Evolutionary conservation across 306 rosid genomes (phyloP), one percentile per base, ranked within the genome.

Genomic region (Sphenostylis stenocarpa): DNA sequence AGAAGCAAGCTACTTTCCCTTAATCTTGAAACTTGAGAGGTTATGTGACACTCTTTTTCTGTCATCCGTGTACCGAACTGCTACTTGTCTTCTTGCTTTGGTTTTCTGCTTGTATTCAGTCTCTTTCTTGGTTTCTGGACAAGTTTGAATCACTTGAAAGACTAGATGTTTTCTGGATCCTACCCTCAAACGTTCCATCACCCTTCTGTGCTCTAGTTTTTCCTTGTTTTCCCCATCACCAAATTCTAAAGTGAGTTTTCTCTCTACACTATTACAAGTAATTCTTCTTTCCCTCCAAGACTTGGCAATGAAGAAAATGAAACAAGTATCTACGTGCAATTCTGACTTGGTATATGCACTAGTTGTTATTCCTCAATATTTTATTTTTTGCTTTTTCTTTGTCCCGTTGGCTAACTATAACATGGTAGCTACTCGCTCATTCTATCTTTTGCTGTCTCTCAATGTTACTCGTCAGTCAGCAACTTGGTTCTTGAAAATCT

Each of bases 11-110:
- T 33, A 72, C 77, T 62, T 69, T 65, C 74, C 78, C 77, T 78
- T 77, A 75, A 31, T 83, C 87, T 77, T 78, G 51, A 70, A 60
- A 73, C 72, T 47, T 64, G 72, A 69, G 64, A 85, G 86, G 67
- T 60, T 85, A 80, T 47, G 82, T 53, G 53, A 53, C 7, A 29
- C 44, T 73, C 76, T 75, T 70, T 45, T 33, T 52, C 53, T 77
- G 10, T 14, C 62, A 57, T 69, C 74, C 77, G 4, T 83, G 26
- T 57, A 80, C 66, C 57, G 34, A 78, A 44, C 69, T 76, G 52
- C 43, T 79, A 29, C 31, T 24, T 78, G 47, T 62, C 23, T 80
- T 80, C 80, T 68, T 45, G 39, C 51, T 83, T 77, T 23, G 57
- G 36, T 58, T 64, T 66, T 66, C 72, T 77, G 70, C 29, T 21